These are phyloP conservation scores for Clausena lansium DNA, from an alignment of 345 rosid genomes.

Conservation along the genomic window DNA sequence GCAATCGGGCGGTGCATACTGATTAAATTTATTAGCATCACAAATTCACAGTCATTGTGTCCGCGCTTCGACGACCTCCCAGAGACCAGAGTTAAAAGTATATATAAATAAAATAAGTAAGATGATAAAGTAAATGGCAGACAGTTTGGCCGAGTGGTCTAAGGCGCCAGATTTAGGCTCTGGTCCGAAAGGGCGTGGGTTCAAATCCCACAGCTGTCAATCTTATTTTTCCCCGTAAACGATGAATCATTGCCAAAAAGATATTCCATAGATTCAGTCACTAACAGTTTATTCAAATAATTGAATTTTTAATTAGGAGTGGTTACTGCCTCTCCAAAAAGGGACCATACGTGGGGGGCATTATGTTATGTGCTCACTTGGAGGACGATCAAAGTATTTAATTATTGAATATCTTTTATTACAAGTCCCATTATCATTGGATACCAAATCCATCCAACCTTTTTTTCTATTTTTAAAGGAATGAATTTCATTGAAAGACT, in stretches of 20 bases:
- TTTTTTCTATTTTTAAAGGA: too few species aligned
- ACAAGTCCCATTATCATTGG: neutral
- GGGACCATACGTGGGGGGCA: neutral
- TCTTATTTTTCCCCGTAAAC: too few species aligned
- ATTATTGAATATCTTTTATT: neutral
- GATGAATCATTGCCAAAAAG: too few species aligned
- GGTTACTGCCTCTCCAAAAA: neutral
- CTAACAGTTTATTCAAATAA: neutral
- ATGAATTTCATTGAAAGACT: too few species aligned
- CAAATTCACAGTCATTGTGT: too few species aligned
- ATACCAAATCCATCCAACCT: conserved; percentile 9
- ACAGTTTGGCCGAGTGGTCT: conserved; percentile 99
- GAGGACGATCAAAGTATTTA: neutral
- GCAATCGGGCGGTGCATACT: neutral
- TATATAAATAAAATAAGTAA: rapidly evolving
- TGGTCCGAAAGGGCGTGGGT: conserved; percentile 94
- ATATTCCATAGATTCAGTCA: neutral
- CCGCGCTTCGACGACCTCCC: too few species aligned
- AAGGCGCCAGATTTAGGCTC: conserved; percentile 99
- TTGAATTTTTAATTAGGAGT: neutral
- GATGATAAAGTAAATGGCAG: neutral
- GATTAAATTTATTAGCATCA: too few species aligned
- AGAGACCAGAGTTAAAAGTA: rapidly evolving
- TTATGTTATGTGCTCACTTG: neutral
- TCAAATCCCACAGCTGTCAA: conserved; percentile 35